These are phyloP conservation scores for Russula dissimulans DNA, from an alignment of 768 basidiomycete species.

Conservation along the genomic window DNA sequence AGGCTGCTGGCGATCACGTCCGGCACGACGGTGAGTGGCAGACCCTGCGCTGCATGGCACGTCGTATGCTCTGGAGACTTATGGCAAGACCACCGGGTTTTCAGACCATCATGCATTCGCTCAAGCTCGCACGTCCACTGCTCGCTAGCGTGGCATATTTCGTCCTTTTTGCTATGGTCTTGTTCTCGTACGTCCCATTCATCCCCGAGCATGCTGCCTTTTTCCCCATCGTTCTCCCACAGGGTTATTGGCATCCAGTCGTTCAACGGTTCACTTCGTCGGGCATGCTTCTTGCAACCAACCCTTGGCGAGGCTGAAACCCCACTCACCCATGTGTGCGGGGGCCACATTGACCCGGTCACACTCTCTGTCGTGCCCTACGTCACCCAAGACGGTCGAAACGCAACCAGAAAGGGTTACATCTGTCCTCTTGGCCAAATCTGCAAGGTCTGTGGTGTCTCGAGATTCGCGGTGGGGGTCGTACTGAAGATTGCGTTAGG, in stretches of 20 bases:
- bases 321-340: slow-evolving; percentile 55
- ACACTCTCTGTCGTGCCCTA: slow-evolving; percentile 41
- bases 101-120: slow-evolving; percentile 80
- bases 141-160: slow-evolving; percentile 87
- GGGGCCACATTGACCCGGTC: slow-evolving; percentile 62
- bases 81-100: not conserved
- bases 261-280: slow-evolving; percentile 77
- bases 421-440: slow-evolving; percentile 83
- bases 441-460: slow-evolving; percentile 48
- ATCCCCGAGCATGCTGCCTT: not conserved
- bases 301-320: slow-evolving; percentile 44
- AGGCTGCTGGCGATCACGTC: slow-evolving; percentile 79
- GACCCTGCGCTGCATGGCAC: not conserved
- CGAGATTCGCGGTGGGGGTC: not conserved
- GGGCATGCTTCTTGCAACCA: slow-evolving; percentile 49
- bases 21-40: slow-evolving; percentile 71
- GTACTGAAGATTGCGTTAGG: slow-evolving; percentile 30
- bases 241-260: slow-evolving; percentile 92
- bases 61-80: not conserved
- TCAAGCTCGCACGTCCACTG: slow-evolving; percentile 86
- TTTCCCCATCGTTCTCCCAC: not conserved
- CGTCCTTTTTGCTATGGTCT: slow-evolving; percentile 76
- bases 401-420: slow-evolving; percentile 58
- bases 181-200: slow-evolving; percentile 64
- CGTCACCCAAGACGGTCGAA: slow-evolving; percentile 31